phyloP scores from a whole-genome alignment of 108 stramenopile genomes.

The Skeletonema marinoi region DNA sequence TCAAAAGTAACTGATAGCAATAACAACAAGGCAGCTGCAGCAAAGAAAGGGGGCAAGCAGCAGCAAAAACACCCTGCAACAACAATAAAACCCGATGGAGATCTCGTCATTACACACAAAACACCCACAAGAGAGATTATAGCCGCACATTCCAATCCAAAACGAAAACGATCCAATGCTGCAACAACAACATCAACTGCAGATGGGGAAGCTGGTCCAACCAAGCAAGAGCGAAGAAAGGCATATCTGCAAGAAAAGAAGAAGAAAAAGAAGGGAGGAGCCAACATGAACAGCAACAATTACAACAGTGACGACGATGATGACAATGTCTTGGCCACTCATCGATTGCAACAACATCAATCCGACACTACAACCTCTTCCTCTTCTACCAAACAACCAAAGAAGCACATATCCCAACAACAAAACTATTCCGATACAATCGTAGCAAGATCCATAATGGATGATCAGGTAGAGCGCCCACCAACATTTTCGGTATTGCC shows the following conservation, averaged over 20 bases:
- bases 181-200: not conserved
- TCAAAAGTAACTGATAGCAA: not conserved
- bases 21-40: not conserved
- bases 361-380: too few relatives aligned
- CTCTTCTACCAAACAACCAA: not conserved
- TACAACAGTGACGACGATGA: slow-evolving; percentile 8
- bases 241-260: slow-evolving; percentile 40
- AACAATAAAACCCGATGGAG: not conserved
- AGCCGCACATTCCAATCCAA: slow-evolving; percentile 26
- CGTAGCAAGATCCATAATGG: slow-evolving; percentile 12
- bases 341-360: too few relatives aligned
- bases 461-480: slow-evolving; percentile 45
- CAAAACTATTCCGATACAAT: slow-evolving; percentile 15
- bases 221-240: slow-evolving; percentile 40
- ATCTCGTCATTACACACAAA: slow-evolving; percentile 28
- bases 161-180: not conserved
- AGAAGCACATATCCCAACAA: slow-evolving; percentile 7
- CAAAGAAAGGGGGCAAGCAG: not conserved
- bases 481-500: slow-evolving; percentile 39
- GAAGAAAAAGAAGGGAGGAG: slow-evolving; percentile 43
- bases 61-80: not conserved
- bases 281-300: slow-evolving; percentile 1
- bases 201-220: not conserved
- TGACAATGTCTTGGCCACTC: not conserved
- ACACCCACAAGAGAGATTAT: slow-evolving; percentile 46